Percentiles rank a stretch among this genome's conserved stretches.
Conservation (phyloP, 768 basidiomycete genomes). For the Boletus insuetus region DNA sequence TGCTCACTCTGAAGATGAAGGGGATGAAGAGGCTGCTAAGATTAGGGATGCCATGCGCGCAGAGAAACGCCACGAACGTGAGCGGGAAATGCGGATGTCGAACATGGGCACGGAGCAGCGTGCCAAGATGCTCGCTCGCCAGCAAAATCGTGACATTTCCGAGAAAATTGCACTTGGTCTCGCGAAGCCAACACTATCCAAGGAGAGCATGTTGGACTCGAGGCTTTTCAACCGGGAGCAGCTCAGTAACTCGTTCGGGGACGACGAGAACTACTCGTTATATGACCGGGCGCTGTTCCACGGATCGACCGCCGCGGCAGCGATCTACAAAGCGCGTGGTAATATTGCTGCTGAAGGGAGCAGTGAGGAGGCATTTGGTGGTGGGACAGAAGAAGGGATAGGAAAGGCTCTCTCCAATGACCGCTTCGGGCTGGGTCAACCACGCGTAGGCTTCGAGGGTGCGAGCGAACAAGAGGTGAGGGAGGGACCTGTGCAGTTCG, state of each 20-base stretch:
- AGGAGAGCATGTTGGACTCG: slow-evolving; percentile 97
- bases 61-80: slow-evolving; percentile 91
- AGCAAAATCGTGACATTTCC: slow-evolving; percentile 98
- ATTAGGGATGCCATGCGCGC: slow-evolving; percentile 87
- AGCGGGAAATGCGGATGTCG: slow-evolving; percentile 97
- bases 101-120: slow-evolving; percentile 98
- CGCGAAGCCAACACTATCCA: slow-evolving; percentile 93
- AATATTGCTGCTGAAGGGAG: slow-evolving; percentile 67
- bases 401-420: slow-evolving; percentile 88
- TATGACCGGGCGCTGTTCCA: slow-evolving; percentile 96
- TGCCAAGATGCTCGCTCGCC: slow-evolving; percentile 91
- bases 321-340: slow-evolving; percentile 97
- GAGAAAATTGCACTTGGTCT: slow-evolving; percentile 98
- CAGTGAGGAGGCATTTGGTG: slow-evolving; percentile 90
- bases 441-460: slow-evolving; percentile 87
- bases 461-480: slow-evolving; percentile 79
- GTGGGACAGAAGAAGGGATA: slow-evolving; percentile 95
- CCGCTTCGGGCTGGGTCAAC: slow-evolving; percentile 86
- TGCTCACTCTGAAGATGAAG: slow-evolving; percentile 54
- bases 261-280: slow-evolving; percentile 90
- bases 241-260: slow-evolving; percentile 74
- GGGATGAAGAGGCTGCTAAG: slow-evolving; percentile 80
- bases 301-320: slow-evolving; percentile 94
- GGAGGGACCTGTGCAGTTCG: slow-evolving; percentile 97
- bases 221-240: slow-evolving; percentile 97